phyloP scores from a whole-genome alignment of 2,329 filamentous ascomycete genomes.

The Amauroascus niger region DNA sequence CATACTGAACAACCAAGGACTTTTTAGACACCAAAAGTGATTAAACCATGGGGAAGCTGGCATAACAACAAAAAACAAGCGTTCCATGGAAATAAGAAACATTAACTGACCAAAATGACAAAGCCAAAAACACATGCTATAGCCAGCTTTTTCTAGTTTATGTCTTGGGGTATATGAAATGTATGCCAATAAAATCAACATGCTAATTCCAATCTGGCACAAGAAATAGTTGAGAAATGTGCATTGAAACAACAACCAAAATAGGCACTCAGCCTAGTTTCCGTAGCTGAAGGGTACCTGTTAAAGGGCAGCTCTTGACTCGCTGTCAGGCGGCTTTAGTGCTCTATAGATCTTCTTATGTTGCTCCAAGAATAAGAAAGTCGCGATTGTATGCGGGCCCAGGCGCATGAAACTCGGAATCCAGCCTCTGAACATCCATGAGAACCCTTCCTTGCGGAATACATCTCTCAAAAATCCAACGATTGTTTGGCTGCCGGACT shows the following conservation, averaged over 20 bases:
- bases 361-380: conserved; percentile 57
- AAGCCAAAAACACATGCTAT: background rate
- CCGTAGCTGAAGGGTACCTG: background rate
- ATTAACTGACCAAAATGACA: background rate
- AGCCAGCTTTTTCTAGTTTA: background rate
- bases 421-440: conserved; percentile 59
- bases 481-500: conserved; percentile 38
- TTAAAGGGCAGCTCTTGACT: conserved; percentile 44
- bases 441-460: conserved; percentile 47
- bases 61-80: background rate
- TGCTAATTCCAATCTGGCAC: background rate
- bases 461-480: conserved; percentile 45
- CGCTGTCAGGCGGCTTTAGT: conserved; percentile 32
- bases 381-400: conserved; percentile 57
- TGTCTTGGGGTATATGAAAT: background rate
- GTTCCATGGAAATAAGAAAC: background rate
- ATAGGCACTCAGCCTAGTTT: too few relatives aligned
- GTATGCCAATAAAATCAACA: background rate
- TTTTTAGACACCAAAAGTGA: background rate
- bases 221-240: background rate
- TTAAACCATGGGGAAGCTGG: background rate
- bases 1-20: background rate
- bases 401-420: conserved; percentile 57
- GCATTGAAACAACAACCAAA: background rate
- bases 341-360: conserved; percentile 54